A percentile compares a stretch with the other conserved stretches of the same genome.
Evolutionary conservation across 2,329 filamentous ascomycete species (phyloP).

Genomic region (Lachnellula cervina): DNA sequence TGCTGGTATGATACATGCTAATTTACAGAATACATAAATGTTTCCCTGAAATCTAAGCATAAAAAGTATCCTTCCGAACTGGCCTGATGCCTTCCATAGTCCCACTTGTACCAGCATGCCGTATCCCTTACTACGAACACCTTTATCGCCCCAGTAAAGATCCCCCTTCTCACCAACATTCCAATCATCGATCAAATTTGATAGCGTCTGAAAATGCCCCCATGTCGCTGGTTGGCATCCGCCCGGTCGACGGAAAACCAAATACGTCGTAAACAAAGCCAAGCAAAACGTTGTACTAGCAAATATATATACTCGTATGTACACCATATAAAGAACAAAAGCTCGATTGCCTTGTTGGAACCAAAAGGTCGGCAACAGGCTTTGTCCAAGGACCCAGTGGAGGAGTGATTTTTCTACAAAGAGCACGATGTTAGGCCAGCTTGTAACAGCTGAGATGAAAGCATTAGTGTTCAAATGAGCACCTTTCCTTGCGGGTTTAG

Average conservation of each 20-base stretch:
- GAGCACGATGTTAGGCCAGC: slow-evolving; percentile 29
- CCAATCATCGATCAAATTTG: slow-evolving; percentile 32
- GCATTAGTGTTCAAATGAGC: slow-evolving; percentile 28
- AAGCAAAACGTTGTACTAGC: slow-evolving; percentile 6
- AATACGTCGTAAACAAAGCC: slow-evolving; percentile 27
- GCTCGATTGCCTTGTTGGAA: too few species aligned
- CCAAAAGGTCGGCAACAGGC: too few species aligned
- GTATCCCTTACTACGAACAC: background rate
- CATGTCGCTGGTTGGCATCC: slow-evolving; percentile 29
- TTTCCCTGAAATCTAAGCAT: too few species aligned
- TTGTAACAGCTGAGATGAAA: slow-evolving; percentile 25
- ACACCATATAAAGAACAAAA: too few species aligned
- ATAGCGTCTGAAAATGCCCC: slow-evolving; percentile 33
- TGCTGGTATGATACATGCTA: too few species aligned
- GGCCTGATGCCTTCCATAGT: too few species aligned
- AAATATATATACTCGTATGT: too few species aligned
- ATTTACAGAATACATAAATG: too few species aligned
- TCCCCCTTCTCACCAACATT: slow-evolving; percentile 5
- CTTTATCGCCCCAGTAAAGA: slow-evolving; percentile 29
- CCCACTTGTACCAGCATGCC: too few species aligned
- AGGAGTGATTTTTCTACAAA: slow-evolving; percentile 29
- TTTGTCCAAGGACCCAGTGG: slow-evolving; percentile 34
- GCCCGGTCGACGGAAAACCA: slow-evolving; percentile 14
- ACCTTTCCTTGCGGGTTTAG: slow-evolving; percentile 9
- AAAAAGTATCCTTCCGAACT: too few species aligned